Evolutionary conservation across 2,329 filamentous ascomycete species (phyloP), one percentile per base, ranked within the genome.

Genomic region (Sarocladium kiliense): DNA sequence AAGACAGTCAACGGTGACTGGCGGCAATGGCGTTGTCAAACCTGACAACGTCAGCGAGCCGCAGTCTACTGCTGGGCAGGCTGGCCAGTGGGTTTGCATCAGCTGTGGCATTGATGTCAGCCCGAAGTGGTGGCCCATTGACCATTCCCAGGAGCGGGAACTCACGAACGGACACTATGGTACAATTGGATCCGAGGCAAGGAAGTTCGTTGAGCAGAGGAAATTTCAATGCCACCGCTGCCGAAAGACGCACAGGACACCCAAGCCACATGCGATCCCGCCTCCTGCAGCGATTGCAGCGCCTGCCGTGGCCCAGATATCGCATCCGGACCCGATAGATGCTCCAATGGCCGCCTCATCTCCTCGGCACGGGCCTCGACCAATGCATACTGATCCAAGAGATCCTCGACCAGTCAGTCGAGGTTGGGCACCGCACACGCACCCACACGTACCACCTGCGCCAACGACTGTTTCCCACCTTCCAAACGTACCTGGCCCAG

Each of bases 211-310:
- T 42, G 77, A 80, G 54, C 81, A 85, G 61, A 74, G 79, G 27
- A 79, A 77, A 58, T 87, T 83, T 60, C 86, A 91, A 68, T 92
- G 88, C 63, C 88, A 92, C 70, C 88, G 89, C 67, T 92, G 88
- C 65, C 79, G 76, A 60, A 86, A 82, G 65, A 67, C 70, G 27
- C 78, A 78, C 56, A 76, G 74, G 25, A 73, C 77, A 54, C 73
- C 78, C 60, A 63, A 63, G 23, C 59, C 66, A 11, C 64, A 66
- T 18, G 56, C 56, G 10, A 58, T 61, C 19, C 71, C 67, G 41
- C 50, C 58, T 14, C 58, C 64, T 6, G 59, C 66, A 19, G 63
- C 64, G 10, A 16, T 32, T 3, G 23, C 44, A 19, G 25, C 44
- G 3, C 23, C 26, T 27, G 21, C 26, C 10, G 27, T 51, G 10